Evolutionary conservation across 768 basidiomycete species (phyloP), one percentile per base, ranked within the genome.

Genomic region (Rickenella mellea): DNA sequence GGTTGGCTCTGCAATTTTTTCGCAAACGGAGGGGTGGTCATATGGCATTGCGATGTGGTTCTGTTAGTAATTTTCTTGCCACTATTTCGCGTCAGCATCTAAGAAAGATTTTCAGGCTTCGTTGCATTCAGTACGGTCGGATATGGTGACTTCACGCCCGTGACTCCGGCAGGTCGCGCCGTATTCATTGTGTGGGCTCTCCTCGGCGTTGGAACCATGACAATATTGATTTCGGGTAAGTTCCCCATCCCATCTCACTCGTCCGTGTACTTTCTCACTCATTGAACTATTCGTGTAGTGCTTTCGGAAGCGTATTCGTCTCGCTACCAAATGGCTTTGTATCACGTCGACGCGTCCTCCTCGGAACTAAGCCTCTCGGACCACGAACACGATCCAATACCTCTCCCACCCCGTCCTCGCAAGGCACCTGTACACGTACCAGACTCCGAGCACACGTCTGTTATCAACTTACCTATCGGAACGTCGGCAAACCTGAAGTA

Each of bases 151-250:
- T 62, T 68, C 11, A 48, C 72, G 0, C 85, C 83, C 0, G 53
- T 56, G 39, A 78, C 81, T 0, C 74, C 80, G 9, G 75, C 80
- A 3, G 87, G 86, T 9, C 74, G 83, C 19, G 74, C 81, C 11
- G 68, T 89, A 26, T 89, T 89, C 55, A 70, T 87, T 29, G 73
- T 76, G 2, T 88, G 86, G 86, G 81, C 85, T 0, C 57, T 89
- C 27, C 59, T 86, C 6, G 87, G 84, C 12, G 79, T 87, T 11
- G 83, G 69, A 1, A 76, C 82, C 1, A 74, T 88, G 76, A 84
- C 86, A 0, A 75, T 83, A 21, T 64, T 87, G 11, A 69, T 87
- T 45, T 80, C 84, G 6, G 73, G 83, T 83, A 31, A 6, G 73
- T 59, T 6, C 21, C 27, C 36, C 26, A 25, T n/a, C 17, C 20